Evolutionary conservation across 345 rosid species (phyloP).

Genomic region (Eucalyptus shirleyi): DNA sequence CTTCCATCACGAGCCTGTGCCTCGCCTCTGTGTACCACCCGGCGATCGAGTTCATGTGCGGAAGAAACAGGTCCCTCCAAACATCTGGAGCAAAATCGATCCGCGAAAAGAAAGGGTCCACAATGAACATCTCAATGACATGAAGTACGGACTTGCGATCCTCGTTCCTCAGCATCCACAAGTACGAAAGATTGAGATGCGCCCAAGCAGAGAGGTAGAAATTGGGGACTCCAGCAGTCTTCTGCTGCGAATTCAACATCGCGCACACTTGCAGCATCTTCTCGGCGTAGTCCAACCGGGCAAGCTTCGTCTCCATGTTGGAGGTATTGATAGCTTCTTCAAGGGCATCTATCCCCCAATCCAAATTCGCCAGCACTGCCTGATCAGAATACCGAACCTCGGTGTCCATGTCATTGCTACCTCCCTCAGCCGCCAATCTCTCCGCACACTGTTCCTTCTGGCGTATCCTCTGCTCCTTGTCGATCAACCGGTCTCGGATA

Average conservation of each 20-base stretch:
- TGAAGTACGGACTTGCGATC: slow-evolving; percentile 23
- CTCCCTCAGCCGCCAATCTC: slow-evolving; percentile 53
- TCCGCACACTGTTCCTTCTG: slow-evolving; percentile 65
- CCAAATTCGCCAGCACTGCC: slow-evolving; percentile 50
- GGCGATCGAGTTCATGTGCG: slow-evolving; percentile 47
- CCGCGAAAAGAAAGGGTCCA: slow-evolving; percentile 62
- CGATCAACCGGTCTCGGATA: slow-evolving; percentile 22
- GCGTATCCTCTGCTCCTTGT: slow-evolving; percentile 28
- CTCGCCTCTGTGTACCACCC: slow-evolving; percentile 63
- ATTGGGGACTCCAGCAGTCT: slow-evolving; percentile 63
- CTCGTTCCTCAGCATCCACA: slow-evolving; percentile 35
- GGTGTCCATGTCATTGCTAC: slow-evolving; percentile 4
- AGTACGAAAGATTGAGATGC: slow-evolving; percentile 42
- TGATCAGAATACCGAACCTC: slow-evolving; percentile 56
- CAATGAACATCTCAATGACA: slow-evolving; percentile 44
- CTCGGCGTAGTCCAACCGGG: slow-evolving; percentile 46
- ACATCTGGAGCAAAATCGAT: slow-evolving; percentile 55
- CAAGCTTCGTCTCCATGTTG: slow-evolving; percentile 45
- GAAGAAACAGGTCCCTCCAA: slow-evolving; percentile 56
- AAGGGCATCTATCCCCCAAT: slow-evolving; percentile 66
- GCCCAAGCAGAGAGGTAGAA: slow-evolving; percentile 73
- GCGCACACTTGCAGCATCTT: slow-evolving; percentile 66
- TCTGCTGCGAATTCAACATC: slow-evolving; percentile 33
- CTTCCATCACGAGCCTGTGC: slow-evolving; percentile 44
- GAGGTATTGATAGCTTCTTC: slow-evolving; percentile 60